Evolutionary conservation across 495 filamentous ascomycete species (phyloP), one percentile per base, ranked within the genome.

Genomic region (Tuber microsphaerosporum): DNA sequence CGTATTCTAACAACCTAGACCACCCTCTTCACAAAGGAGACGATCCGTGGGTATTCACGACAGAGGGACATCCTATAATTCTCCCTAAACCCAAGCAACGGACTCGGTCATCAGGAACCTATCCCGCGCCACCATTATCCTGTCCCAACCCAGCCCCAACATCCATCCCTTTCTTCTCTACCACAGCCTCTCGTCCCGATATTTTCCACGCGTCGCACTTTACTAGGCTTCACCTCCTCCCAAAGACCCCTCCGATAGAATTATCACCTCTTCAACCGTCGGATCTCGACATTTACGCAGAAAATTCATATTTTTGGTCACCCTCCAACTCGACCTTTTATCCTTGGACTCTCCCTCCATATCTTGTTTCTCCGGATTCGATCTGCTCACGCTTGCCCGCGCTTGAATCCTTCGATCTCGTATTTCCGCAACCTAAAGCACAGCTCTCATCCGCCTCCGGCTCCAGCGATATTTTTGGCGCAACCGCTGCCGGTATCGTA

Each of bases 51-150:
- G 94, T 99, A 9, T 98, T 99, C 82, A 93, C 91, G 37, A 99
- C 95, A 0, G 95, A 99, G 84, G 95, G 94, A 2, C 95, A 99
- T 85, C 95, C 95, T 8, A 86, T 99, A 41, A 88, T 97, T 26
- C 91, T 99, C 73, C 95, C 93, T 22, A 78, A 79, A 48, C 76
- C 78, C 7, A 65, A 34, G 71, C 72, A 42, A 75, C 76, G 70
- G 86, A 82, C 8, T 87, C 89, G 89, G 37, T 72, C 84, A 16
- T 83, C 86, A 3, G 82, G 89, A 26, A 89, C 90, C 2, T 87
- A 96, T 42, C 91, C 88, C 9, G 86, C 41, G 70, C 75, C 73
- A 75, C 80, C 74, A 86, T 81, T 83, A 85, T 26, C 97, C 93
- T 81, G 56, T 16, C 56, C 91, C 89, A 75, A 83, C 85, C 7